phyloP scores from a whole-genome alignment of 2,329 filamentous ascomycete species.

The Botryotinia narcissicola region DNA sequence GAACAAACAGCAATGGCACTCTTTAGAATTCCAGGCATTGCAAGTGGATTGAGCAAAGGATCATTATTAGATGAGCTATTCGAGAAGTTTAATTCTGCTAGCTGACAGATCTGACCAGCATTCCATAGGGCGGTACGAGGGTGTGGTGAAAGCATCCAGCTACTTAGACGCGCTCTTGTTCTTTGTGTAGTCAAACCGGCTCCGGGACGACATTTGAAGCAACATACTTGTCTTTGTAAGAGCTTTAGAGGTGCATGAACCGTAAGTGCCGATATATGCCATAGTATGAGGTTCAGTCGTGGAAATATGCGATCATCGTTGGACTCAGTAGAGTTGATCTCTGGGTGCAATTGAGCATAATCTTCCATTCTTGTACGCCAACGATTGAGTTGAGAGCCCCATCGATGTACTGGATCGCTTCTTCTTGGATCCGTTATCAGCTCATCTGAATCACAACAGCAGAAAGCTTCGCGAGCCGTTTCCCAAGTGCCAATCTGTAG shows the following conservation, averaged over 20 bases:
- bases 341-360: neutral
- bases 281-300: slow-evolving; percentile 8
- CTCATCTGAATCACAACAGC: slow-evolving; percentile 13
- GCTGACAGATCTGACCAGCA: slow-evolving; percentile 5
- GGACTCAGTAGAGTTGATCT: neutral
- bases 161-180: slow-evolving; percentile 1
- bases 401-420: neutral
- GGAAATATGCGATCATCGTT: neutral
- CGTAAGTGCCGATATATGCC: slow-evolving; percentile 10
- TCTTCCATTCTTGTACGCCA: slow-evolving; percentile 7
- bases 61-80: neutral
- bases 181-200: neutral
- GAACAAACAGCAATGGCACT: slow-evolving; percentile 12
- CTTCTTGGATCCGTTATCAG: slow-evolving; percentile 4
- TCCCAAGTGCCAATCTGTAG: slow-evolving; percentile 16
- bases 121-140: slow-evolving; percentile 12
- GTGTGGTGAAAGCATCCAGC: slow-evolving; percentile 16
- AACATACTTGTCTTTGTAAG: slow-evolving; percentile 13
- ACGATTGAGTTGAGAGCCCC: neutral
- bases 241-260: slow-evolving; percentile 12
- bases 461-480: slow-evolving; percentile 13
- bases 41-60: slow-evolving; percentile 4
- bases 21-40: slow-evolving; percentile 3
- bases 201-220: slow-evolving; percentile 15
- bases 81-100: neutral